A percentile compares a stretch with the other conserved stretches of the same genome.
Conservation (phyloP, 1,284 basidiomycete species). For the Ceratobasidium sp. region DNA sequence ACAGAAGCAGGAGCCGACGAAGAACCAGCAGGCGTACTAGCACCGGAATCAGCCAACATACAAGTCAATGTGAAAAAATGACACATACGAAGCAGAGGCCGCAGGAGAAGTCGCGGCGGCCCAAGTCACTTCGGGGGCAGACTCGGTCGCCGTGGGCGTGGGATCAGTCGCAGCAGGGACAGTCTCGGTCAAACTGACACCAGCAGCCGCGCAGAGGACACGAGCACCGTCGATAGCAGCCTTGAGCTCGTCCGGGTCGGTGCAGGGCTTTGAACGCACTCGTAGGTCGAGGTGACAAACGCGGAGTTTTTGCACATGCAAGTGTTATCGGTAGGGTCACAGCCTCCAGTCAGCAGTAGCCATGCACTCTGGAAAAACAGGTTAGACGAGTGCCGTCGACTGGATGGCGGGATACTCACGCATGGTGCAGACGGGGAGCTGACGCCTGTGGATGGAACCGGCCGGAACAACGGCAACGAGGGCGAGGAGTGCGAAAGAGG, state of each 20-base stretch:
- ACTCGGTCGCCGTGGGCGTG: too few species aligned
- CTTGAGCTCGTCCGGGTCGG: conserved; percentile 61
- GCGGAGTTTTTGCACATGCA: conserved; percentile 66
- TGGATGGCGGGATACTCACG: conserved; percentile 34
- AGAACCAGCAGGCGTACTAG: neutral
- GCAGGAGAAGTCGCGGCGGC: too few species aligned
- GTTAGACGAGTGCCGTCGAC: neutral
- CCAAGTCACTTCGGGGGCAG: too few species aligned
- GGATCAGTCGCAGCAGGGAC: conserved; percentile 27
- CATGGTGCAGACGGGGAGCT: conserved; percentile 11
- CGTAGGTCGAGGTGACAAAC: conserved; percentile 64
- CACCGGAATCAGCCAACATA: conserved; percentile 43
- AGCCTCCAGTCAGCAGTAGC: conserved; percentile 57
- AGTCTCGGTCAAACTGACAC: conserved; percentile 47
- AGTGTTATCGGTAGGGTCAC: conserved; percentile 60
- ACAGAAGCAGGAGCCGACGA: neutral
- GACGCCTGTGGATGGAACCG: conserved; percentile 53
- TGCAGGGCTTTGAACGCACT: conserved; percentile 65
- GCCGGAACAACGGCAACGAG: conserved; percentile 59
- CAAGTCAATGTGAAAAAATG: neutral
- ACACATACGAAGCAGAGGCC: neutral
- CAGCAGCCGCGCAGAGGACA: conserved; percentile 62
- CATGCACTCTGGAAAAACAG: conserved; percentile 14
- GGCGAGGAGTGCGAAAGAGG: conserved; percentile 62
- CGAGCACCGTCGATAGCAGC: conserved; percentile 62